phyloP scores from a whole-genome alignment of 192 early-diverging fungal genomes.

The Geranomyces michiganensis region DNA sequence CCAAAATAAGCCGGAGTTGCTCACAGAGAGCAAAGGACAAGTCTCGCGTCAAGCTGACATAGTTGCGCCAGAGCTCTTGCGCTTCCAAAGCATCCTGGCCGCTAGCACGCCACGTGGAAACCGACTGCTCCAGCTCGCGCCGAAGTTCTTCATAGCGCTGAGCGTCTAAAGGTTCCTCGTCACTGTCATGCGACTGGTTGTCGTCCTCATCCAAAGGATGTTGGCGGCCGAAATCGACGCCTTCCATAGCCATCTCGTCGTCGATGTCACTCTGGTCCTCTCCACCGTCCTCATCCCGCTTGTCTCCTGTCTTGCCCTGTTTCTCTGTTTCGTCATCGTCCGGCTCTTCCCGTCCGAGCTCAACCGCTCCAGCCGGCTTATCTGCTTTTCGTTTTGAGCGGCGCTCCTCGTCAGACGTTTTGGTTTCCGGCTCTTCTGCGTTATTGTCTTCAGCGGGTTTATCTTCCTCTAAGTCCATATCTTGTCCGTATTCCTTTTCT shows the following conservation, averaged over 20 bases:
- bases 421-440: constrained; percentile 13
- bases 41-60: constrained; percentile 87
- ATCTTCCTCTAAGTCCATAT: constrained; percentile 24
- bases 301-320: constrained; percentile 4
- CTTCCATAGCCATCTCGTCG: constrained; percentile 69
- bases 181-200: constrained; percentile 17
- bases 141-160: constrained; percentile 71
- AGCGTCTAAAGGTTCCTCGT: constrained; percentile 37
- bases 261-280: constrained; percentile 49
- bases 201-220: constrained; percentile 22
- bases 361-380: constrained; percentile 16
- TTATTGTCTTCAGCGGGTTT: background rate
- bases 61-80: constrained; percentile 83
- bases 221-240: constrained; percentile 24
- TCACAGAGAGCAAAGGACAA: constrained; percentile 89
- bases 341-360: constrained; percentile 21
- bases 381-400: constrained; percentile 12
- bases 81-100: constrained; percentile 61
- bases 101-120: constrained; percentile 73
- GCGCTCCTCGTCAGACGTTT: constrained; percentile 29
- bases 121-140: constrained; percentile 73
- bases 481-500: constrained; percentile 29
- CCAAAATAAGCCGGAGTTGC: constrained; percentile 93
- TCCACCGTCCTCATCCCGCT: background rate
- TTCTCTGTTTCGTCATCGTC: constrained; percentile 29